phyloP scores from a whole-genome alignment of 345 rosid genomes.

The Nephelium lappaceum region DNA sequence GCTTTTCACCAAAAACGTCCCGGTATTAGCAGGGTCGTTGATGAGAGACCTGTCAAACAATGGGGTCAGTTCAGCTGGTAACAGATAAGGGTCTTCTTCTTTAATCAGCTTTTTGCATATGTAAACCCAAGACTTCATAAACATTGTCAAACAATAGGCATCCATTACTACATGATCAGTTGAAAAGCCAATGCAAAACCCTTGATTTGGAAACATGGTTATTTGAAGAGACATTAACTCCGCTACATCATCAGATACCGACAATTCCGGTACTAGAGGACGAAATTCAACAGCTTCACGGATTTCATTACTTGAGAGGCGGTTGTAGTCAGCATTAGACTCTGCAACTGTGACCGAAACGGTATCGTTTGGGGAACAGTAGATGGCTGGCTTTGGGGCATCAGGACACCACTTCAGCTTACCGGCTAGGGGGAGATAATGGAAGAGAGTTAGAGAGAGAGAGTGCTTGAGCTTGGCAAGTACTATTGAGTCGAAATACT shows the following conservation, averaged over 20 bases:
- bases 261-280: conserved; percentile 36
- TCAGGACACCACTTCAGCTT: conserved; percentile 27
- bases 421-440: conserved; percentile 41
- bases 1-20: not conserved
- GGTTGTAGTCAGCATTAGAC: conserved; percentile 28
- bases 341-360: conserved; percentile 45
- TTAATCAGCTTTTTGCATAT: not conserved
- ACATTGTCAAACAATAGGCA: not conserved
- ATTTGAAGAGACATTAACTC: conserved; percentile 7
- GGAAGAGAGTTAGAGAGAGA: conserved; percentile 35
- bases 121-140: conserved; percentile 27
- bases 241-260: conserved; percentile 20
- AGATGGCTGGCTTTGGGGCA: conserved; percentile 27
- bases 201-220: conserved; percentile 23
- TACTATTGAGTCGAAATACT: conserved; percentile 34
- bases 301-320: conserved; percentile 23
- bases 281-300: conserved; percentile 33
- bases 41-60: conserved; percentile 28
- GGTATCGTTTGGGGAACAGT: conserved; percentile 20
- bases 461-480: conserved; percentile 43
- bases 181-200: conserved; percentile 16
- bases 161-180: conserved; percentile 18
- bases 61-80: conserved; percentile 19
- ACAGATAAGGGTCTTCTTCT: not conserved
- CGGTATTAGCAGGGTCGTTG: conserved; percentile 26